Percentiles rank a stretch among this genome's conserved stretches.
Evolutionary conservation across 2,329 filamentous ascomycete species (phyloP).

Genomic region (Anisogramma anomala): DNA sequence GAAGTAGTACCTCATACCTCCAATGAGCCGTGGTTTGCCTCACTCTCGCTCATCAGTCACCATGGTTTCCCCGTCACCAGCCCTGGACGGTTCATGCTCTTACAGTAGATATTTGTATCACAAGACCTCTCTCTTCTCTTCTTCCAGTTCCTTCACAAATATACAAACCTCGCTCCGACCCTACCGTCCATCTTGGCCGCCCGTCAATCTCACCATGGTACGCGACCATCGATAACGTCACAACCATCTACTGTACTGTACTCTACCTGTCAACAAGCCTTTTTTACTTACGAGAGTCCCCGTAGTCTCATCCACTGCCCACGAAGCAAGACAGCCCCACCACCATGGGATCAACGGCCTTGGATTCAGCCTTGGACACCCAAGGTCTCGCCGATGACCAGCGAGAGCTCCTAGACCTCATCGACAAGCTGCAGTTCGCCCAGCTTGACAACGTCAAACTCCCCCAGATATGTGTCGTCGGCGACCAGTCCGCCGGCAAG

Average conservation of each 20-base stretch:
- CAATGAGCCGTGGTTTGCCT: neutral
- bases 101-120: too few relatives aligned
- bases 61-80: neutral
- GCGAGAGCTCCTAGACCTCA: constrained; percentile 43
- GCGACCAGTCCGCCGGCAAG: constrained; percentile 54
- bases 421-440: constrained; percentile 30
- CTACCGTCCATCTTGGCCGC: too few relatives aligned
- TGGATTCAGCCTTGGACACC: constrained; percentile 38
- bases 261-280: neutral
- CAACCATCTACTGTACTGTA: neutral
- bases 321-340: neutral
- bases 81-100: neutral
- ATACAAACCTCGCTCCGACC: too few relatives aligned
- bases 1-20: neutral
- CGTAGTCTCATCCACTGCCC: neutral
- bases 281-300: neutral
- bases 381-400: constrained; percentile 43
- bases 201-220: too few relatives aligned
- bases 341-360: constrained; percentile 5
- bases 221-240: neutral
- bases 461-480: constrained; percentile 52
- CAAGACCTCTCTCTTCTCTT: too few relatives aligned
- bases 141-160: too few relatives aligned
- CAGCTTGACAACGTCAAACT: constrained; percentile 31
- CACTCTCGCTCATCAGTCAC: neutral